Evolutionary conservation across 306 rosid genomes (phyloP).

Genomic region (Sindora glabra): DNA sequence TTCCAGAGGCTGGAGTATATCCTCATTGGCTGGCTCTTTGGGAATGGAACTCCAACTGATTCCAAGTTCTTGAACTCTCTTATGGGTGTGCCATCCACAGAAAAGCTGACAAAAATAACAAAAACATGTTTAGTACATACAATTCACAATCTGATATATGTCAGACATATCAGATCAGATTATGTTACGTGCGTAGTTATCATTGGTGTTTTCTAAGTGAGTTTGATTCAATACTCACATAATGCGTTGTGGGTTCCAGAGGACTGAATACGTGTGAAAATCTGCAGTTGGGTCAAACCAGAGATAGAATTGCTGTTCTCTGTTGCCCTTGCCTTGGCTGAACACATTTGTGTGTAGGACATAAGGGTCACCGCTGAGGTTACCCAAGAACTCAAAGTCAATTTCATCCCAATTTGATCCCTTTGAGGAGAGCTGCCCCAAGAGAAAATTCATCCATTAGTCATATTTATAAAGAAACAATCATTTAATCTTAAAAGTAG

Average conservation of each 20-base stretch:
- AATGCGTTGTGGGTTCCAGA: slow-evolving; percentile 53
- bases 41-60: slow-evolving; percentile 45
- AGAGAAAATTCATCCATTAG: neutral
- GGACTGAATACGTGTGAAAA: slow-evolving; percentile 60
- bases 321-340: slow-evolving; percentile 53
- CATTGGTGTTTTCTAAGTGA: too few relatives aligned
- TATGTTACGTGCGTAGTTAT: too few relatives aligned
- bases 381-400: slow-evolving; percentile 66
- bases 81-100: slow-evolving; percentile 60
- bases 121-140: too few relatives aligned
- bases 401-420: slow-evolving; percentile 62
- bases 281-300: slow-evolving; percentile 67
- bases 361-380: slow-evolving; percentile 60
- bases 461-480: neutral
- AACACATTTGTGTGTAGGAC: slow-evolving; percentile 60
- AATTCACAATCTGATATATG: too few relatives aligned
- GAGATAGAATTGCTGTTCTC: slow-evolving; percentile 58
- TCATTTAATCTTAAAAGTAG: too few relatives aligned
- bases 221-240: too few relatives aligned
- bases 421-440: slow-evolving; percentile 39
- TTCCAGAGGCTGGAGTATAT: slow-evolving; percentile 65
- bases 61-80: slow-evolving; percentile 71
- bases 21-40: slow-evolving; percentile 60
- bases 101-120: slow-evolving; percentile 28
- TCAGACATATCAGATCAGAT: too few relatives aligned